Conservation (phyloP, 2,329 filamentous ascomycete species). For the Penicillium sp. region DNA sequence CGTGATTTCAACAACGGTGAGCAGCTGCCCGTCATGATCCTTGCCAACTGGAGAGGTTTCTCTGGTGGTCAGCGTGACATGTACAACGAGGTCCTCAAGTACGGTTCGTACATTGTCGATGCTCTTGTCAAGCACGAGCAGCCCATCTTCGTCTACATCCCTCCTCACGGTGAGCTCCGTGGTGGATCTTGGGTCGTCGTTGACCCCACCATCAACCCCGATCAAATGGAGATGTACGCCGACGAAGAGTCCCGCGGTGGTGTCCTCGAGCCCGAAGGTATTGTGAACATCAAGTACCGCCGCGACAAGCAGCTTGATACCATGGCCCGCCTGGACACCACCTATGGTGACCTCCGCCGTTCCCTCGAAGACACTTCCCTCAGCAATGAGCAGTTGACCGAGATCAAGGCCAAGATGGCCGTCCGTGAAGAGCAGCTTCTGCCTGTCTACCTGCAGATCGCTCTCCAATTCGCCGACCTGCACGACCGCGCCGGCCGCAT, state of each 20-base stretch:
- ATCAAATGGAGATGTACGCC: slow-evolving; percentile 99
- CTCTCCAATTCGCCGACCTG: slow-evolving; percentile 93
- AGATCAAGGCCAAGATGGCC: slow-evolving; percentile 80
- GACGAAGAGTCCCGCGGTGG: slow-evolving; percentile 92
- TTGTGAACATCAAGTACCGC: slow-evolving; percentile 97
- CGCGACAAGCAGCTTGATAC: slow-evolving; percentile 96
- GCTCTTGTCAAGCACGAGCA: slow-evolving; percentile 98
- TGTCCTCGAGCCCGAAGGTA: slow-evolving; percentile 96
- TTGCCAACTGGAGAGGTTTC: slow-evolving; percentile 99
- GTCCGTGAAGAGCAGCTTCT: slow-evolving; percentile 83
- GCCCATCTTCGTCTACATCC: slow-evolving; percentile 98
- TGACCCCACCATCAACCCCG: slow-evolving; percentile 95
- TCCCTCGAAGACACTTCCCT: slow-evolving; percentile 67
- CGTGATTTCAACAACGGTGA: slow-evolving; percentile 99
- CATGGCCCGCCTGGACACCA: slow-evolving; percentile 87
- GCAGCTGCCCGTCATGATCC: slow-evolving; percentile 96
- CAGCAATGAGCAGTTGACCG: slow-evolving; percentile 69
- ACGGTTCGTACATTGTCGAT: slow-evolving; percentile 98
- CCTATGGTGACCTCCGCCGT: slow-evolving; percentile 80
- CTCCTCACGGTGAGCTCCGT: slow-evolving; percentile 91
- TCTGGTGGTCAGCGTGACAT: slow-evolving; percentile 98
- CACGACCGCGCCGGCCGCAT: slow-evolving; percentile 97
- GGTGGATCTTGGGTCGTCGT: slow-evolving; percentile 99
- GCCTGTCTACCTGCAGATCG: slow-evolving; percentile 91
- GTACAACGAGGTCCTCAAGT: slow-evolving; percentile 99